Evolutionary conservation across 1,139 yeast species (phyloP).

Genomic region (Hansenula sp.): DNA sequence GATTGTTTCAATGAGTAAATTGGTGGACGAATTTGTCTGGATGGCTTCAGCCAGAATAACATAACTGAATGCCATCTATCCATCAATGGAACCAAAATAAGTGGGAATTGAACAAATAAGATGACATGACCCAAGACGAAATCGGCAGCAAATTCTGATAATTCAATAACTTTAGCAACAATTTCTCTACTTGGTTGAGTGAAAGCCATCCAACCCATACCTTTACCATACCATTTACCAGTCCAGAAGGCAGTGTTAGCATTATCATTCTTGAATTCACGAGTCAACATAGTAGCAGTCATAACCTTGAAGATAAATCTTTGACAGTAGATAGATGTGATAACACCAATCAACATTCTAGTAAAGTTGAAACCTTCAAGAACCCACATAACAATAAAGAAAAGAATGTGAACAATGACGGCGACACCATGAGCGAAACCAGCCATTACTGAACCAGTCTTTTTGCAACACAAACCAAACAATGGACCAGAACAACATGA

Average conservation of each 20-base stretch:
- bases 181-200: conserved; percentile 97
- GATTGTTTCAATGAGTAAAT: conserved; percentile 97
- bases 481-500: conserved; percentile 98
- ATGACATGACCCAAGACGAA: conserved; percentile 87
- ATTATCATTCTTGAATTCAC: conserved; percentile 97
- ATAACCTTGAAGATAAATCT: conserved; percentile 83
- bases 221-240: conserved; percentile 97
- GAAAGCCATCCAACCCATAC: conserved; percentile 93
- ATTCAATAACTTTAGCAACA: conserved; percentile 87
- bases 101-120: conserved; percentile 85
- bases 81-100: conserved; percentile 77
- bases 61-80: conserved; percentile 98
- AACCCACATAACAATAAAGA: conserved; percentile 97
- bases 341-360: conserved; percentile 82
- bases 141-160: conserved; percentile 96
- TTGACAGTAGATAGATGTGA: conserved; percentile 82
- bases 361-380: conserved; percentile 88
- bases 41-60: conserved; percentile 98
- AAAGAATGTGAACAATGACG: conserved; percentile 76
- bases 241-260: conserved; percentile 99
- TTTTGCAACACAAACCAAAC: conserved; percentile 93
- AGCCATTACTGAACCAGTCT: conserved; percentile 96
- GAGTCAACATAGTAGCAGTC: conserved; percentile 75
- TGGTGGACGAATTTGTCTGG: conserved; percentile 98
- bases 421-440: conserved; percentile 96